Evolutionary conservation across 2,329 filamentous ascomycete species (phyloP), one percentile per base, ranked within the genome.

Genomic region (Hypocreales sp.): DNA sequence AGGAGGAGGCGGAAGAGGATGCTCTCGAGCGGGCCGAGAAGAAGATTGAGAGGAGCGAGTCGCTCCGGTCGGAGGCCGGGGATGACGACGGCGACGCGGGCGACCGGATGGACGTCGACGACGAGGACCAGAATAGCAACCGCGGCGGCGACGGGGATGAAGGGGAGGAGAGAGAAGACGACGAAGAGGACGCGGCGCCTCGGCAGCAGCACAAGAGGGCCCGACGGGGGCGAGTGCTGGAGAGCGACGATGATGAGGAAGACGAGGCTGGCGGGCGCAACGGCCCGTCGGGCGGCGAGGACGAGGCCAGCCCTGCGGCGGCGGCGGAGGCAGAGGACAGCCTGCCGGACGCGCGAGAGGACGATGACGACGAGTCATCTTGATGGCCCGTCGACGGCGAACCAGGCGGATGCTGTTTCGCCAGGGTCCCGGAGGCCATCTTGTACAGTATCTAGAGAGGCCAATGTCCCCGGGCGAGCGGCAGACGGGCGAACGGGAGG

Each of bases 141-240:
- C 58, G 64, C 1, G 62, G 60, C 5, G 29, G 27, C 8, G 21
- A 26, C 4, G n/a, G 41, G 44, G 58, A 53, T 16, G 56, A 61
- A 6, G 60, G 61, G 10, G 62, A 67, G 6, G 66, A 61, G 1
- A 61, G 64, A 1, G 61, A 69, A 2, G 66, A 65, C 3, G 62
- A 62, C 20, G 52, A 29, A 8, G 26, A 15, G 50, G 13, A 29
- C 15, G 28, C 26, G 14, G 51, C 55, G 15, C 46, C 50, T 28
- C 55, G 55, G 28, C 50, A 52, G 34, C 51, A 52, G 38, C 44
- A 45, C 29, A 67, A 61, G 47, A 55, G 64, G 29, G 48, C 56
- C 12, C 53, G 66, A 20, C 54, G 66, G 23, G 64, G 61, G 13
- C 53, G 64, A 20, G 60, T 70, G 16, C 45, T 70, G 21, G 64